Conservation (phyloP, 2,329 filamentous ascomycete species). For the Sporothrix luriei region DNA sequence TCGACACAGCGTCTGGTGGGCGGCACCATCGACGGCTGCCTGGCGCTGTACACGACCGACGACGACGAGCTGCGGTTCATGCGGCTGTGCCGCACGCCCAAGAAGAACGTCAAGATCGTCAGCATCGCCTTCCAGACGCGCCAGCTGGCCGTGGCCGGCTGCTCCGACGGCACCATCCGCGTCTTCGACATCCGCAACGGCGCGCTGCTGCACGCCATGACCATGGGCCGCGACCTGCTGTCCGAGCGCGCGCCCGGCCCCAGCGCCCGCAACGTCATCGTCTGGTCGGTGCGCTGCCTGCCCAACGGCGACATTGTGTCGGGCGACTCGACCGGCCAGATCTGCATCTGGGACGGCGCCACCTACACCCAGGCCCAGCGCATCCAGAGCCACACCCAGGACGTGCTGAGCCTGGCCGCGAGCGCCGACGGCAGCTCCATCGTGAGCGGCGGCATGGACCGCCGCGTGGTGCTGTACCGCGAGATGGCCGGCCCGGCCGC, state of each 20-base stretch:
- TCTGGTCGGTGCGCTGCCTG: conserved; percentile 91
- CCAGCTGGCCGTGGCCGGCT: conserved; percentile 82
- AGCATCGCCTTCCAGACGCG: conserved; percentile 88
- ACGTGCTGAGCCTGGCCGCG: conserved; percentile 83
- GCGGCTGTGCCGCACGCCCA: conserved; percentile 64
- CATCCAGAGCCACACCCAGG: conserved; percentile 83
- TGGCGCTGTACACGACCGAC: conserved; percentile 83
- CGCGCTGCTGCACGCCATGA: conserved; percentile 76
- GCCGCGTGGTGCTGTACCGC: conserved; percentile 80
- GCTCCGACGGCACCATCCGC: conserved; percentile 94
- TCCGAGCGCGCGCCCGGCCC: conserved; percentile 45
- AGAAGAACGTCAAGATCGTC: conserved; percentile 84
- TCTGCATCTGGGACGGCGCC: conserved; percentile 91
- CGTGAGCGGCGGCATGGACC: conserved; percentile 89
- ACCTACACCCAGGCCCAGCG: conserved; percentile 87
- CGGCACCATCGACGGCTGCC: conserved; percentile 87
- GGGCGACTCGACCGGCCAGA: conserved; percentile 89
- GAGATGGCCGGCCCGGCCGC: conserved; percentile 51
- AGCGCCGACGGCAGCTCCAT: conserved; percentile 80
- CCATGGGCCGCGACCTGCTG: conserved; percentile 74
- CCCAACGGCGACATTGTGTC: conserved; percentile 88
- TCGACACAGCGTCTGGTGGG: conserved; percentile 66
- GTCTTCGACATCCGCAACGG: conserved; percentile 84
- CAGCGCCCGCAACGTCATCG: conserved; percentile 80
- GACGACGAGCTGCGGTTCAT: conserved; percentile 82